Evolutionary conservation across 805 yeast genomes (phyloP).

Genomic region (Saccharomycopsis lassenensis): DNA sequence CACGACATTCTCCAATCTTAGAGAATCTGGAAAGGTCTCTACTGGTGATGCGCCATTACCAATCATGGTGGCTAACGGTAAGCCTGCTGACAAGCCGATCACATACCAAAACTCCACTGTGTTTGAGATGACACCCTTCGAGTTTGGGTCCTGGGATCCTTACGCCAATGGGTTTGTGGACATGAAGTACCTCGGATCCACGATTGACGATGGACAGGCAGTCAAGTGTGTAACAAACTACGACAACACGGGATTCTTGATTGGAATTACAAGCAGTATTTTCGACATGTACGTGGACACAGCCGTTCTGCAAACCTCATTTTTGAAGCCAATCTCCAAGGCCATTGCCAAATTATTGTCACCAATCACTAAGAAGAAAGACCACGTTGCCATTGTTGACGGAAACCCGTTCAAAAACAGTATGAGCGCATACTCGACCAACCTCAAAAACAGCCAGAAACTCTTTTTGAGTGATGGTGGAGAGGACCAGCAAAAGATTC

Average conservation of each 20-base stretch:
- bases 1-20: conserved; percentile 29
- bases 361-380: conserved; percentile 2
- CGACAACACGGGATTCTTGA: conserved; percentile 71
- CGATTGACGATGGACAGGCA: conserved; percentile 47
- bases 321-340: conserved; percentile 5
- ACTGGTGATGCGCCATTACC: conserved; percentile 38
- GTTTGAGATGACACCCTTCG: conserved; percentile 38
- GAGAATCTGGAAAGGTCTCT: conserved; percentile 31
- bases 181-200: conserved; percentile 59
- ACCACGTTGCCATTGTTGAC: conserved; percentile 22
- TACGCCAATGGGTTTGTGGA: conserved; percentile 54
- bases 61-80: conserved; percentile 29
- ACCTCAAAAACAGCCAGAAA: background rate
- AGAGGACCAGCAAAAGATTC: conserved; percentile 46
- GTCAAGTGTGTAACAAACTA: conserved; percentile 46
- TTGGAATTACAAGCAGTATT: conserved; percentile 67
- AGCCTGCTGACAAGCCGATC: conserved; percentile 28
- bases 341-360: conserved; percentile 3
- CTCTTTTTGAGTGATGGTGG: conserved; percentile 46
- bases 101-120: conserved; percentile 46
- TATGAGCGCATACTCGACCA: conserved; percentile 22
- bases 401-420: conserved; percentile 62
- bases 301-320: conserved; percentile 4
- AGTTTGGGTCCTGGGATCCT: conserved; percentile 85
- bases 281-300: conserved; percentile 49